phyloP scores from a whole-genome alignment of 1,284 basidiomycete genomes.

The Apiotrichum domesticum region DNA sequence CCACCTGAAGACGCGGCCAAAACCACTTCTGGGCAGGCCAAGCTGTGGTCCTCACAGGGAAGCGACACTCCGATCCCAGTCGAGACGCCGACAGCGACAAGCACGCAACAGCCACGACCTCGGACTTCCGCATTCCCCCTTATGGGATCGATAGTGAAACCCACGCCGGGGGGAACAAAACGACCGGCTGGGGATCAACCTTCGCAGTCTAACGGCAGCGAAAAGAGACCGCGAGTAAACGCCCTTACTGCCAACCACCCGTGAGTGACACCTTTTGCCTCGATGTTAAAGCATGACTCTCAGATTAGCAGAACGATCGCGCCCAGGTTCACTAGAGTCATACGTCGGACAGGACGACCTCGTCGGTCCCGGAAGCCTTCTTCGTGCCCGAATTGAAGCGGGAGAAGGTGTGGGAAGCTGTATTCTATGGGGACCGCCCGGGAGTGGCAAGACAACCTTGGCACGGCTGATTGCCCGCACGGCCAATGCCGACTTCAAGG shows the following conservation, averaged over 20 bases:
- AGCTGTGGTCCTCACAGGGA: neutral
- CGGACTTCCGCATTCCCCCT: neutral
- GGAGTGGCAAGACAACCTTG: constrained; percentile 46
- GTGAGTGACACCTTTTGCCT: constrained; percentile 17
- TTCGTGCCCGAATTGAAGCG: constrained; percentile 38
- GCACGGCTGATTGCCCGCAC: constrained; percentile 40
- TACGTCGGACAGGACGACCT: constrained; percentile 43
- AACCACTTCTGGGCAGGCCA: neutral
- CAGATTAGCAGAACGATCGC: constrained; percentile 43
- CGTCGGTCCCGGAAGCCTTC: constrained; percentile 40
- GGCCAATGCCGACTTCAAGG: constrained; percentile 59
- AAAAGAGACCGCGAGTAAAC: constrained; percentile 34
- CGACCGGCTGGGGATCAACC: no score
- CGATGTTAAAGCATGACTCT: neutral
- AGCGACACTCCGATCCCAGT: neutral
- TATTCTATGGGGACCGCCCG: constrained; percentile 47
- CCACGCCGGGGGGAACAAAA: no score
- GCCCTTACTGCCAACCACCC: constrained; percentile 42
- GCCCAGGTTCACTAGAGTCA: constrained; percentile 28
- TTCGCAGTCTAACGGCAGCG: neutral
- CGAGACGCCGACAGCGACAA: constrained; percentile 4
- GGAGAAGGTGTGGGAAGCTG: constrained; percentile 42
- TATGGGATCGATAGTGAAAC: no score
- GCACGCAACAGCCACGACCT: neutral
- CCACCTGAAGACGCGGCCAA: neutral